Percentiles rank a stretch among this genome's conserved stretches.
phyloP scores from a whole-genome alignment of 805 yeast species.

The Priceomyces haplophilus region DNA sequence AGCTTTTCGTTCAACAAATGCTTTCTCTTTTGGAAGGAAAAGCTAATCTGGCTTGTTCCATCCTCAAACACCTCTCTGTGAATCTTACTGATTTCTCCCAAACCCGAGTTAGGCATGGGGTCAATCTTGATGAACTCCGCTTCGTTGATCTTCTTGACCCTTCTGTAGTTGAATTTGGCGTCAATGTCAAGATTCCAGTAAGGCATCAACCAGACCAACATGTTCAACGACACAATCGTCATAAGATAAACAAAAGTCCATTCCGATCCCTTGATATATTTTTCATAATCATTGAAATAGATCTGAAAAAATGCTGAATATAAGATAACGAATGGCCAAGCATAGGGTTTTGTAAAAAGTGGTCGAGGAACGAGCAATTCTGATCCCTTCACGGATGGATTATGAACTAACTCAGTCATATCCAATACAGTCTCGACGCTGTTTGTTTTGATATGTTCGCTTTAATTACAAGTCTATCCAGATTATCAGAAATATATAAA shows the following conservation, averaged over 20 bases:
- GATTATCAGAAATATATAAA: not conserved
- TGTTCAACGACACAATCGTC: conserved; percentile 66
- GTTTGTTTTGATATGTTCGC: not conserved
- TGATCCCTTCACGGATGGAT: conserved; percentile 69
- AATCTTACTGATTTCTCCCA: conserved; percentile 73
- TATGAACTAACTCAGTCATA: conserved; percentile 54
- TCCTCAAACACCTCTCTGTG: conserved; percentile 51
- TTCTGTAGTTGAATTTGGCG: conserved; percentile 63
- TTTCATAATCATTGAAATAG: conserved; percentile 68
- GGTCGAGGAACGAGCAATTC: conserved; percentile 72
- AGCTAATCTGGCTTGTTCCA: conserved; percentile 63
- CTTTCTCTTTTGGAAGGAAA: conserved; percentile 88
- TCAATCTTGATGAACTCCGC: conserved; percentile 73
- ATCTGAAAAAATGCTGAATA: conserved; percentile 73
- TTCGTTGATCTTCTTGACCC: conserved; percentile 50
- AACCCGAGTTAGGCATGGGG: conserved; percentile 84
- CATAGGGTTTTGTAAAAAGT: conserved; percentile 62
- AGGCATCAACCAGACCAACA: conserved; percentile 84
- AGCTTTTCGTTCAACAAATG: conserved; percentile 62
- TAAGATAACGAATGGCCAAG: conserved; percentile 74
- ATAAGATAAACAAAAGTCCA: conserved; percentile 93
- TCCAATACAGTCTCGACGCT: conserved; percentile 1
- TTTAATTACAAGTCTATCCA: not conserved
- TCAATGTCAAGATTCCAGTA: conserved; percentile 81
- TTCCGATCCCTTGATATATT: conserved; percentile 81